Conservation (phyloP, 2,329 filamentous ascomycete genomes). For the Myriosclerotinia duriaeana region DNA sequence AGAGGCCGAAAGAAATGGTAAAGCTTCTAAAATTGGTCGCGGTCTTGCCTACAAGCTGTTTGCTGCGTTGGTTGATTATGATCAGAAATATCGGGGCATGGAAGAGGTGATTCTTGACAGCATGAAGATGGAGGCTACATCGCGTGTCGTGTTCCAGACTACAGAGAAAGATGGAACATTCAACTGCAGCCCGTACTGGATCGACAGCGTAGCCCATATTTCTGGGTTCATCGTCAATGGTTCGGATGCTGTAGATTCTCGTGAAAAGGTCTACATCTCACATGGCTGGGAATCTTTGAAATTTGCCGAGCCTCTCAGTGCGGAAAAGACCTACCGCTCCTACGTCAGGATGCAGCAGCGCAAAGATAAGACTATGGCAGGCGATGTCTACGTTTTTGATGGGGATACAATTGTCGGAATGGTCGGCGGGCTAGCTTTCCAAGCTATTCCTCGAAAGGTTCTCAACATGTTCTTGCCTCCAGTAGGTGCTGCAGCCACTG, state of each 20-base stretch:
- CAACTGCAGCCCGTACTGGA: constrained; percentile 57
- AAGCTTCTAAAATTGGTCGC: constrained; percentile 70
- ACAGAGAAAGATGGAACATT: constrained; percentile 50
- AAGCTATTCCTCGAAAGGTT: constrained; percentile 23
- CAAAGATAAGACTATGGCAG: constrained; percentile 44
- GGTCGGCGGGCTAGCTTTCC: constrained; percentile 47
- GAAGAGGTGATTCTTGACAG: constrained; percentile 55
- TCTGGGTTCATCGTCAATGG: constrained; percentile 62
- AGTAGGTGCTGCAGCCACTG: constrained; percentile 27
- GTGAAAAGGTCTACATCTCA: constrained; percentile 57
- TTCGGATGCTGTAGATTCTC: constrained; percentile 47
- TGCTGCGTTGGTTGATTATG: constrained; percentile 57
- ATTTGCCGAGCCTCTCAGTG: constrained; percentile 48
- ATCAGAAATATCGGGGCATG: constrained; percentile 55
- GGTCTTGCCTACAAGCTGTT: constrained; percentile 69
- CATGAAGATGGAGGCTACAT: constrained; percentile 50
- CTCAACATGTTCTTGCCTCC: constrained; percentile 22
- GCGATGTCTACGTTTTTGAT: constrained; percentile 44
- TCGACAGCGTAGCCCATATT: constrained; percentile 59
- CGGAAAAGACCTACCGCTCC: constrained; percentile 51
- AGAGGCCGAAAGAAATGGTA: constrained; percentile 32
- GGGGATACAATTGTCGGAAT: constrained; percentile 39
- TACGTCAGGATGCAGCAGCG: constrained; percentile 53
- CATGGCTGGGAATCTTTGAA: constrained; percentile 57
- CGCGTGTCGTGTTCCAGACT: constrained; percentile 50